These are phyloP conservation scores for Apiospora saccharicola DNA, from an alignment of 2,329 filamentous ascomycete species.

Conservation along the genomic window DNA sequence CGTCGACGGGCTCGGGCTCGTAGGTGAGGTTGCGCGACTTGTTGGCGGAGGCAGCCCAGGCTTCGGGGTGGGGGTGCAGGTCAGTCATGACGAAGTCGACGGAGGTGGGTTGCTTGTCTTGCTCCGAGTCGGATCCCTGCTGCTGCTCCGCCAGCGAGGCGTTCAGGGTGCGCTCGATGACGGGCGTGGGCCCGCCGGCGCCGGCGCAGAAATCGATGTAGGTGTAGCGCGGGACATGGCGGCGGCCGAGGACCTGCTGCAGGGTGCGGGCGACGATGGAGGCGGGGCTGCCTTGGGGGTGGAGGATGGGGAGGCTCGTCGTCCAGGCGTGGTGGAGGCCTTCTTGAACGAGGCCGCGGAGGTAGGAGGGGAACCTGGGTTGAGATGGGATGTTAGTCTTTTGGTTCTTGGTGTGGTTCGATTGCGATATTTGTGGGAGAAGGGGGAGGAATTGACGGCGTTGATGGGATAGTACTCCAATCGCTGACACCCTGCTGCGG, in stretches of 20 bases:
- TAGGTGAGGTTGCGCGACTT: conserved; percentile 65
- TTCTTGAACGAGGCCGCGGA: conserved; percentile 70
- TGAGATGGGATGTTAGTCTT: not conserved
- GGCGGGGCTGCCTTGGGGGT: conserved; percentile 61
- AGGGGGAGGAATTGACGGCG: not conserved
- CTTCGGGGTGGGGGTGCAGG: conserved; percentile 67
- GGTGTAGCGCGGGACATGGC: conserved; percentile 59
- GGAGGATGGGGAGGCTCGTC: conserved; percentile 63
- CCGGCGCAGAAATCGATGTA: conserved; percentile 82
- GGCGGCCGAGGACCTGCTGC: conserved; percentile 54
- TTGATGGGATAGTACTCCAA: not conserved
- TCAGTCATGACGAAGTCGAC: conserved; percentile 72
- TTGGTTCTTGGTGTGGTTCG: not conserved
- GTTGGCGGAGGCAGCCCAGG: conserved; percentile 63
- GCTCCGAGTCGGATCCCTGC: conserved; percentile 40
- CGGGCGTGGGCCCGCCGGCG: conserved; percentile 73
- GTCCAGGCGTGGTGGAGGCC: conserved; percentile 71
- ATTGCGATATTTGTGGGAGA: not conserved
- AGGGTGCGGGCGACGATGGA: conserved; percentile 67
- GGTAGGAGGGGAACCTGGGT: conserved; percentile 69
- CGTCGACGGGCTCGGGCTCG: conserved; percentile 69
- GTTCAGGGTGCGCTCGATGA: conserved; percentile 68
- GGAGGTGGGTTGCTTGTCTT: too few relatives aligned
- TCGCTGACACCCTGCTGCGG: not conserved
- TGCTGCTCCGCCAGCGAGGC: conserved; percentile 11